A percentile compares a stretch with the other conserved stretches of the same genome.
These are phyloP conservation scores for Lycium barbarum DNA, from an alignment of 257 asterid species.

Conservation along the genomic window DNA sequence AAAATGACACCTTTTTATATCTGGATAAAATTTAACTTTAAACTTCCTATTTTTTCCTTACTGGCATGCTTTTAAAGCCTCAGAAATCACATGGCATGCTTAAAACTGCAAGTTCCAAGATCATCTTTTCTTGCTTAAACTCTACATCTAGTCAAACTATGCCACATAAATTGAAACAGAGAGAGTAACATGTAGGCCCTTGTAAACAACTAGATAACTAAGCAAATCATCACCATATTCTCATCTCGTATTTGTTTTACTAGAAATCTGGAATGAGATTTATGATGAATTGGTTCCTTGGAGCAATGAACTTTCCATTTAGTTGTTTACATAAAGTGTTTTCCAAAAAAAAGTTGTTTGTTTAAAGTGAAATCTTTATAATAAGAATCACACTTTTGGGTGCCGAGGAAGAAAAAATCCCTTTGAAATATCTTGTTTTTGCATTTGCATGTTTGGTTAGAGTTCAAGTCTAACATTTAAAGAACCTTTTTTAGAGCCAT, in stretches of 20 bases:
- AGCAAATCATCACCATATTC: not conserved
- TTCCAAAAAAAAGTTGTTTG: no score
- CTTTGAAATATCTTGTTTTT: not conserved
- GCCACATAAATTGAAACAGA: not conserved
- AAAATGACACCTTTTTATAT: not conserved
- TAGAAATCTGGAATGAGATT: not conserved
- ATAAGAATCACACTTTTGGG: not conserved
- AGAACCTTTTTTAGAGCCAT: not conserved
- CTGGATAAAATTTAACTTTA: not conserved
- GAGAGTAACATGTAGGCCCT: not conserved
- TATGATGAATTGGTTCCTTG: not conserved
- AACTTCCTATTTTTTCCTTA: not conserved
- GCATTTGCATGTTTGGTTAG: not conserved
- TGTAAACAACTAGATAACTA: not conserved
- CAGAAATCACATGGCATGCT: not conserved
- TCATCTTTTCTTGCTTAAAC: not conserved
- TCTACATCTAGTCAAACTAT: not conserved
- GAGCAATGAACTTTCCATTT: slow-evolving; percentile 8
- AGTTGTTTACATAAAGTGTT: not conserved
- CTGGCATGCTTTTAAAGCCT: not conserved
- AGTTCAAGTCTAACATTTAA: slow-evolving; percentile 7
- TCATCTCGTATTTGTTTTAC: not conserved
- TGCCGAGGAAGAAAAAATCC: not conserved
- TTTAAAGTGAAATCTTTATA: not conserved
- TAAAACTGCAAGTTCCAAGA: not conserved